Evolutionary conservation across 2,329 filamentous ascomycete species (phyloP).

Genomic region (Teratosphaeriaceae sp.): DNA sequence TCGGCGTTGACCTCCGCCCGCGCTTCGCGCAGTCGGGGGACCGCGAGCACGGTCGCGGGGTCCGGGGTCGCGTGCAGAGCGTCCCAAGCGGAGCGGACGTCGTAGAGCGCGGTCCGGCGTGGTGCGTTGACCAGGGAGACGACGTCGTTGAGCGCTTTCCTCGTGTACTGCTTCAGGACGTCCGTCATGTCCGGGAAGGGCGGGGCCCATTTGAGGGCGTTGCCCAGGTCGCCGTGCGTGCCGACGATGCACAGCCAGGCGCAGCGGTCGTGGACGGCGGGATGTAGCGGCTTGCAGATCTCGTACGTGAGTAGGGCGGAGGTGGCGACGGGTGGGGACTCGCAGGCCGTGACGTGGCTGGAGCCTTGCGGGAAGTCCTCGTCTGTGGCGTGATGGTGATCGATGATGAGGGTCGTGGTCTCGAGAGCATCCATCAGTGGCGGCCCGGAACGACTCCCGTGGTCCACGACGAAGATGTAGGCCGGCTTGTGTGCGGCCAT

Average conservation of each 20-base stretch:
- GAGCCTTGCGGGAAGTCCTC: constrained; percentile 52
- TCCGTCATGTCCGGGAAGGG: constrained; percentile 61
- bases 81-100: constrained; percentile 55
- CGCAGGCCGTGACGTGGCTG: constrained; percentile 54
- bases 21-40: constrained; percentile 47
- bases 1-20: constrained; percentile 54
- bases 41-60: constrained; percentile 47
- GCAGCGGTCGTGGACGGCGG: constrained; percentile 43
- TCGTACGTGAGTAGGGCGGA: constrained; percentile 58
- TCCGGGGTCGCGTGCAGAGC: constrained; percentile 46
- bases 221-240: constrained; percentile 61
- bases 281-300: constrained; percentile 53
- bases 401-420: constrained; percentile 51
- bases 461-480: constrained; percentile 59
- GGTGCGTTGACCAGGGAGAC: constrained; percentile 61
- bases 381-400: constrained; percentile 53
- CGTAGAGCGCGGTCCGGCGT: constrained; percentile 53
- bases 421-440: constrained; percentile 47
- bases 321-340: constrained; percentile 59
- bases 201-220: constrained; percentile 56
- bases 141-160: constrained; percentile 56
- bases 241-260: constrained; percentile 59
- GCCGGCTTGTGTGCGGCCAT: constrained; percentile 47
- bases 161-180: constrained; percentile 55
- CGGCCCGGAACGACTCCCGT: constrained; percentile 52